Base-by-base conservation (phyloP, 1,284 basidiomycete species). In the Trichosporon coremiiforme region DNA sequence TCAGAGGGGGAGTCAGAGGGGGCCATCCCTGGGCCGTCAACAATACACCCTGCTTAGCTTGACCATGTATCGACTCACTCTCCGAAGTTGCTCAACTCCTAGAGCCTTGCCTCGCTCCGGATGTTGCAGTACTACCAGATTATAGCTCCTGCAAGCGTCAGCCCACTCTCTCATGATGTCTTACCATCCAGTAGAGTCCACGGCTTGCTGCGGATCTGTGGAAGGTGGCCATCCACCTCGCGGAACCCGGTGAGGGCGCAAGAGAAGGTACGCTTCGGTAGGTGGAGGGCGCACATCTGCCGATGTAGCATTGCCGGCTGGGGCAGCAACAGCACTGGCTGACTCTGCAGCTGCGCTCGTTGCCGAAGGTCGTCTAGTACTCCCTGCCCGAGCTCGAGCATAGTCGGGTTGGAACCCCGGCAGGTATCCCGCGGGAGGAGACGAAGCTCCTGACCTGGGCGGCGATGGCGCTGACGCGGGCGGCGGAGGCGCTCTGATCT, bases 321-420 rank as follows among this genome's bases (percentile, higher is more conserved):
- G 38, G 3, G 70, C 72, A 13, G 66, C 64, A 2, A 69, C 69
- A 0, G 64, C 64, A 25, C 53, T 63, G 4, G 53, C 31, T 4
- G 64, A 31, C 57, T 71, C 70, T 7, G 64, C 31, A 12, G 70
- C 57, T 20, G 41, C 68, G n/a, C 66, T 50, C 2, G 55, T 50
- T 20, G 65, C 38, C 4, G 66, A 45, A 3, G 68, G 68, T 6
- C 65, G 68, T 1, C 65, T 68, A 3, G 67, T 71, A 7, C 22
- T 31, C 2, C 66, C 45, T 10, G 68, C 29, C 2, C 63, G 64
- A 2, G 68, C 17, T 1, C 72, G 57, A 41, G 71, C 68, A 53
- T 73, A 73, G 13, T 73, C 72, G 15, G 72, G 72, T 20, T 73
- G 72, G 31, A 71, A 73, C 0, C 72, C 72, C 4, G 72, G 68